Conservation (phyloP, 179 eudicot genomes). For the Kewa caespitosa region DNA sequence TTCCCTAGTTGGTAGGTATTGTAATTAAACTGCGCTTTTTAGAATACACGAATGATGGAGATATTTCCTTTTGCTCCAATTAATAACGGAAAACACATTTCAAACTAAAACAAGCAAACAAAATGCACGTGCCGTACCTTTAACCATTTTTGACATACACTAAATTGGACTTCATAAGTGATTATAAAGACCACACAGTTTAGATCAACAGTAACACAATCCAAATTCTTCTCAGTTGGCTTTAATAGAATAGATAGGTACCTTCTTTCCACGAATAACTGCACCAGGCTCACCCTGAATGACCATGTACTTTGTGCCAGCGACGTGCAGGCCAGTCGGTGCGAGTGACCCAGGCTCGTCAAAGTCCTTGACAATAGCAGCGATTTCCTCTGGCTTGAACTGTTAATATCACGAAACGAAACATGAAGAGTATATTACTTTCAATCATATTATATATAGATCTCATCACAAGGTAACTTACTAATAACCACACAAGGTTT, state of each 20-base stretch:
- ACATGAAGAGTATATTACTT: background rate
- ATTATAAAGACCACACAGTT: too few species aligned
- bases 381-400: conserved; percentile 28
- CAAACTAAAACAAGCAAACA: too few species aligned
- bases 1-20: too few species aligned
- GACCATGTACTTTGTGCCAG: conserved; percentile 41
- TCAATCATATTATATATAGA: background rate
- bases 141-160: too few species aligned
- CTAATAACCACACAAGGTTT: background rate
- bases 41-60: too few species aligned
- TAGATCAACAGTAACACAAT: background rate
- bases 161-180: too few species aligned
- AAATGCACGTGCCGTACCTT: too few species aligned
- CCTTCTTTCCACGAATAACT: conserved; percentile 47
- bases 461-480: background rate
- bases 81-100: too few species aligned
- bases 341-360: conserved; percentile 35
- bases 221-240: background rate
- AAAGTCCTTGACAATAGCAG: conserved; percentile 32
- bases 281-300: conserved; percentile 38
- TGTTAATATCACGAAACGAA: conserved; percentile 13
- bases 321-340: conserved; percentile 39
- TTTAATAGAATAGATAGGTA: background rate
- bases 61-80: too few species aligned
- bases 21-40: too few species aligned